phyloP scores from a whole-genome alignment of 2,329 filamentous ascomycete genomes.

The Scytalidium lignicola region DNA sequence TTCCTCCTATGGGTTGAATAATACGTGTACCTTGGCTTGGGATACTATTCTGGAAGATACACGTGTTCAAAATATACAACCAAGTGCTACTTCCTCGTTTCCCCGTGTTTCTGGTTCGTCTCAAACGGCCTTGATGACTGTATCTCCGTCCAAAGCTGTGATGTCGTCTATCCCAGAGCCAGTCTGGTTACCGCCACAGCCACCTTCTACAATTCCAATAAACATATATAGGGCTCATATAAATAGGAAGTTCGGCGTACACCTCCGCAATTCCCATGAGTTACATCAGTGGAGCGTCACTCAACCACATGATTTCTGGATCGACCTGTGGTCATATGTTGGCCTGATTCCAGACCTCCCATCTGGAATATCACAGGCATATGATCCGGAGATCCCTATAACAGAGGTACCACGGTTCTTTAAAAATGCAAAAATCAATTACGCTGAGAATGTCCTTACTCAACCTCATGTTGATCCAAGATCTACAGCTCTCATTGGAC shows the following conservation, averaged over 20 bases:
- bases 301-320: slow-evolving; percentile 5
- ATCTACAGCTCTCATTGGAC: slow-evolving; percentile 2
- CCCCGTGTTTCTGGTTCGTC: neutral
- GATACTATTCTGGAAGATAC: neutral
- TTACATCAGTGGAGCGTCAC: slow-evolving; percentile 5
- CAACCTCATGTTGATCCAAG: slow-evolving; percentile 2
- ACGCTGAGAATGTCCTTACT: slow-evolving; percentile 6
- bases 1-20: too few species aligned
- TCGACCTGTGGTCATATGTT: slow-evolving; percentile 5
- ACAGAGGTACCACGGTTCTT: slow-evolving; percentile 5
- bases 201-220: slow-evolving; percentile 5
- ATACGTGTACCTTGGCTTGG: too few species aligned
- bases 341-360: slow-evolving; percentile 4
- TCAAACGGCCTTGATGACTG: neutral
- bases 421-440: slow-evolving; percentile 4
- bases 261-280: slow-evolving; percentile 3
- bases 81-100: neutral
- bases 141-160: neutral
- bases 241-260: slow-evolving; percentile 2
- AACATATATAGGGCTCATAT: slow-evolving; percentile 6
- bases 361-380: slow-evolving; percentile 1
- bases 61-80: slow-evolving; percentile 1
- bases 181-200: slow-evolving; percentile 3
- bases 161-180: slow-evolving; percentile 1
- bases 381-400: slow-evolving; percentile 4